Base-by-base conservation (phyloP, 1,284 basidiomycete genomes). In the Wallemia ichthyophaga region DNA sequence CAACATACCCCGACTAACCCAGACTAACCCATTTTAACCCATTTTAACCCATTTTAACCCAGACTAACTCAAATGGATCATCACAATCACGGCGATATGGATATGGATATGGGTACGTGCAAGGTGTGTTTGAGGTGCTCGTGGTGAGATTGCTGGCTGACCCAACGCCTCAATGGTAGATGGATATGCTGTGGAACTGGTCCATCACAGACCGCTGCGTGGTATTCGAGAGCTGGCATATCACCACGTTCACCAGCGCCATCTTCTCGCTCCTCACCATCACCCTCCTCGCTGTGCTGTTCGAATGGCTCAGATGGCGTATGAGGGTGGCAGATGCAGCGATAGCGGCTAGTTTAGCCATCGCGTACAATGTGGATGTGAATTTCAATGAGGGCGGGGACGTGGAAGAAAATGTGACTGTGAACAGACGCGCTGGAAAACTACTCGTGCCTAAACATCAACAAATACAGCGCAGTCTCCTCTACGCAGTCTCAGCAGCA, bases 271-370 rank as follows among this genome's bases (percentile, higher is more conserved):
- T 76, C 67, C 56, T 78, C 61, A 74, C 71, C 61, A 78, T 85
- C 68, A 71, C 79, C 60, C 70, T 70, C 19, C 74, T 85, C 31
- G 76, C 80, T 58, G 70, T 82, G n/a, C 69, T 78, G 62, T 84
- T 79, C 68, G 83, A 85, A 66, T 84, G 81, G 68, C 74, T 85
- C 57, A 77, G 81, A 60, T 71, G 73, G 56, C 74, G 79, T 62
- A 76, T 77, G 67, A 74, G 72, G 63, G 67, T 69, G 56, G 70
- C 81, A 59, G 82, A 85, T 66, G 64, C 68, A 7, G 71, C 72
- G 56, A 76, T 85, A 61, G 37, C 37, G 13, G n/a, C 7, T 21
- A 17, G 13, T 48, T 19, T 48, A 5, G 37, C 37, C 7, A 48
- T 48, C 5, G 37, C 37, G n/a, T 48, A 48, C 37, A 48, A 48